These are phyloP conservation scores for Gracilaria gracilis DNA, from an alignment of 23 red algal species.

Conservation along the genomic window DNA sequence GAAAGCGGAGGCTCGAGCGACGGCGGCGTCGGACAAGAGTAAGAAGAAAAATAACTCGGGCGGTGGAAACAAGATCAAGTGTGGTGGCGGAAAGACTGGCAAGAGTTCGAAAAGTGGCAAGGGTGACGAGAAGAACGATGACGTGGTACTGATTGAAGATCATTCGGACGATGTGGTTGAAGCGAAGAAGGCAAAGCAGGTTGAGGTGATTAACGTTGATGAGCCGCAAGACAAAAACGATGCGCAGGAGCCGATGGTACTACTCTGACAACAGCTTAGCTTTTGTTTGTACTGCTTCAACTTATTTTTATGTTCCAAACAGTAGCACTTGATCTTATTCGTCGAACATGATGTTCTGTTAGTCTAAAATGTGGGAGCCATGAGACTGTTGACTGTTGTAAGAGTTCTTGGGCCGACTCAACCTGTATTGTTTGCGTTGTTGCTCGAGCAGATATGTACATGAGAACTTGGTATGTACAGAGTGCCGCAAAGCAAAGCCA, in stretches of 20 bases:
- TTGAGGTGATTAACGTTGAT: constrained; percentile 9
- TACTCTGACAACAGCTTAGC: background rate
- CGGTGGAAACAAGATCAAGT: background rate
- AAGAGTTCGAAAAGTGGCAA: background rate
- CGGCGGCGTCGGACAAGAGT: background rate
- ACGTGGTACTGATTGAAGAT: background rate
- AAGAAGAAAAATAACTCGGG: constrained; percentile 30
- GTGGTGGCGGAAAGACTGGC: too few relatives aligned
- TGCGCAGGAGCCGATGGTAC: background rate
- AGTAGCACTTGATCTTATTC: too few relatives aligned
- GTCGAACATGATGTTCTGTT: too few relatives aligned
- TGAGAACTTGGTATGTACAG: too few relatives aligned
- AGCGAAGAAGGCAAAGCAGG: background rate
- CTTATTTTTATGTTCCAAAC: too few relatives aligned
- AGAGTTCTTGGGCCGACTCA: too few relatives aligned
- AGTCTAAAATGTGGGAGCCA: too few relatives aligned
- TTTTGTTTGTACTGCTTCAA: too few relatives aligned
- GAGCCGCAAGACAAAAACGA: background rate
- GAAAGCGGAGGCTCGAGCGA: constrained; percentile 58
- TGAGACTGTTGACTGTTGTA: too few relatives aligned
- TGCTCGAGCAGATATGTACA: too few relatives aligned
- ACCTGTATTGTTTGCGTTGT: too few relatives aligned
- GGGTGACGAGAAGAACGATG: background rate
- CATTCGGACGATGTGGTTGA: constrained; percentile 15
- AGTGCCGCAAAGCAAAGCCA: too few relatives aligned